A percentile compares a stretch with the other conserved stretches of the same genome.
phyloP scores from a whole-genome alignment of 1,284 basidiomycete species.

The Ustilago bromivora region DNA sequence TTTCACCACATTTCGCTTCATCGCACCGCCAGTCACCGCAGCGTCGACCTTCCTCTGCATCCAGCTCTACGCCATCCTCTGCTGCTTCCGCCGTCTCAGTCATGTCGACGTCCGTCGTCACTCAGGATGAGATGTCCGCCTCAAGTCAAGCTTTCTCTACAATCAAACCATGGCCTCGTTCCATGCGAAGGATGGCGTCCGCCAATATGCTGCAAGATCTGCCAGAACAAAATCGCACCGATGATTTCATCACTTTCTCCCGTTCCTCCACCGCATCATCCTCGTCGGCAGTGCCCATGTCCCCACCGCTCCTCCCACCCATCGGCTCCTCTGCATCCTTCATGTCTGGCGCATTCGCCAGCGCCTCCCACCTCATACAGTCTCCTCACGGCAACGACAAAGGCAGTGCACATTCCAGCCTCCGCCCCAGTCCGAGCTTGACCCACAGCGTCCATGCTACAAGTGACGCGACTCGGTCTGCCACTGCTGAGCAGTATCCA shows the following conservation, averaged over 20 bases:
- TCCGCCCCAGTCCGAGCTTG: slow-evolving; percentile 26
- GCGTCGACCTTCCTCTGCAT: slow-evolving; percentile 9
- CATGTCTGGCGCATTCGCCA: slow-evolving; percentile 11
- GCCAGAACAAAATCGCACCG: slow-evolving; percentile 30
- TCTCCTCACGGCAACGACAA: slow-evolving; percentile 16
- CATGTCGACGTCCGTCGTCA: slow-evolving; percentile 8
- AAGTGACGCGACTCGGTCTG: slow-evolving; percentile 7
- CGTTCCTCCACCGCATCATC: slow-evolving; percentile 31
- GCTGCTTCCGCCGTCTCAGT: slow-evolving; percentile 19
- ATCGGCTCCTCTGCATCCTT: slow-evolving; percentile 17
- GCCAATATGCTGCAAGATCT: slow-evolving; percentile 31
- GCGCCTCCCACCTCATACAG: background rate
- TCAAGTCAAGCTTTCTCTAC: background rate
- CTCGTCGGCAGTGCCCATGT: background rate
- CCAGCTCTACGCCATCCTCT: slow-evolving; percentile 15
- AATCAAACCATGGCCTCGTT: slow-evolving; percentile 13
- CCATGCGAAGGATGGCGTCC: slow-evolving; percentile 26
- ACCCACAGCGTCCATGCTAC: slow-evolving; percentile 10
- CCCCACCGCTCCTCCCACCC: slow-evolving; percentile 24
- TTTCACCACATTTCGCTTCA: background rate
- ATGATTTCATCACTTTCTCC: slow-evolving; percentile 10
- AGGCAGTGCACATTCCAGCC: slow-evolving; percentile 16
- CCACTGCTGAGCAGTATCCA: slow-evolving; percentile 28
- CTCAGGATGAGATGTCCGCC: slow-evolving; percentile 11
- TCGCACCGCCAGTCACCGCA: slow-evolving; percentile 7